Evolutionary conservation across 2,329 filamentous ascomycete genomes (phyloP).

Genomic region (Didymella keratinophila): DNA sequence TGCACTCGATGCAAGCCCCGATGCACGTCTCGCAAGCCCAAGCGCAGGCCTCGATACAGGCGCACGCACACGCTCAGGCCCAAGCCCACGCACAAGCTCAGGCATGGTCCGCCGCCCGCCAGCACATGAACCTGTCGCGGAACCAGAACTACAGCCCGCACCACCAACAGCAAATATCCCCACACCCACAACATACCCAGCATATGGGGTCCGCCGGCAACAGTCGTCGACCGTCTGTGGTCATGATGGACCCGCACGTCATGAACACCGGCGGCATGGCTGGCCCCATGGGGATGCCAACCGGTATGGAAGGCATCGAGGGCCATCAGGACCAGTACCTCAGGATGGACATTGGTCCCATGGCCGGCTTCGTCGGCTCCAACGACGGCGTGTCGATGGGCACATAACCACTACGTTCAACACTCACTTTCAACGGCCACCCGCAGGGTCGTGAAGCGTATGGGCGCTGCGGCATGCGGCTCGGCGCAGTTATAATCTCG

Average conservation of each 20-base stretch:
- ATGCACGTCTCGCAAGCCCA: slow-evolving; percentile 43
- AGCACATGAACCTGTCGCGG: slow-evolving; percentile 49
- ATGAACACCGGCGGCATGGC: slow-evolving; percentile 29
- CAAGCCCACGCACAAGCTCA: slow-evolving; percentile 40
- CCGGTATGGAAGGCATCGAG: slow-evolving; percentile 47
- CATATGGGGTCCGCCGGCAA: slow-evolving; percentile 44
- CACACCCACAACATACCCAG: slow-evolving; percentile 31
- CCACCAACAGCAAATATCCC: slow-evolving; percentile 40
- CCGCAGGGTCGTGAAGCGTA: slow-evolving; percentile 16
- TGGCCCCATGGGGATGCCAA: slow-evolving; percentile 26
- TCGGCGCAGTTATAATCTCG: background rate
- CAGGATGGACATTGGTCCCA: slow-evolving; percentile 43
- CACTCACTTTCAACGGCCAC: slow-evolving; percentile 2
- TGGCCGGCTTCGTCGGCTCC: slow-evolving; percentile 39
- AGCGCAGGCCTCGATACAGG: slow-evolving; percentile 35
- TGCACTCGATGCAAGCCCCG: slow-evolving; percentile 35
- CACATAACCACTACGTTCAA: slow-evolving; percentile 1
- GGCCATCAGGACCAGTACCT: slow-evolving; percentile 44
- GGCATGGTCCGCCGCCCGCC: slow-evolving; percentile 45
- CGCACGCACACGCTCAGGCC: slow-evolving; percentile 37
- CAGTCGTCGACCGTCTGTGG: slow-evolving; percentile 42
- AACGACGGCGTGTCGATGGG: slow-evolving; percentile 35
- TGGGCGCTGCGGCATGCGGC: background rate
- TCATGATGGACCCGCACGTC: slow-evolving; percentile 42
- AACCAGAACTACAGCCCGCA: slow-evolving; percentile 44